Base-by-base conservation (phyloP, 345 rosid species). In the Rhizophora mangle region DNA sequence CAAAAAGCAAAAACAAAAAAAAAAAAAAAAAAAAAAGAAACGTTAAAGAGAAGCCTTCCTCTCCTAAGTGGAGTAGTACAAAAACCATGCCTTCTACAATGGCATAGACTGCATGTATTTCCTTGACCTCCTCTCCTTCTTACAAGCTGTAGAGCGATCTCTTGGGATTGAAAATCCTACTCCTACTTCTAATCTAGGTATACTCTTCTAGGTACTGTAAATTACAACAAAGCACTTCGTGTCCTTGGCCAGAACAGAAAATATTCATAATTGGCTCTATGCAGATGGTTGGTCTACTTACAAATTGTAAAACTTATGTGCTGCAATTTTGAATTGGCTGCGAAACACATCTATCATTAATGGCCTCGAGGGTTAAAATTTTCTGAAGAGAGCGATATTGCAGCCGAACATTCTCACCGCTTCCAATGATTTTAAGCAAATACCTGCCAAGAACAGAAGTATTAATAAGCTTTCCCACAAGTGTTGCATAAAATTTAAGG, bases 341-440 rank as follows among this genome's bases (percentile, higher is more conserved):
- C 51, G 86, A 70, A 54, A 76, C 74, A 63, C 84, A 84, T 76
- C 83, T 74, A 54, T 84, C 94, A 71, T 82, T 92, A 22, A 74
- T 72, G 43, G 79, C 63, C 60, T 75, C 81, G 18, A 79, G 55
- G 67, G 65, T 80, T 52, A 64, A 62, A 46, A 85, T 74, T 80
- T 94, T 91, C 72, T 85, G 72, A 36, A 94, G 97, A 68, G 98
- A 94, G 19, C 98, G 90, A 75, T 94, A 94, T 59, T 94, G 98
- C 62, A 94, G 84, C n/a, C 98, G 86, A 19, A 94, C 87, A 68
- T 84, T 87, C 78, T 94, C 98, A 56, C 96, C 96, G 13, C 86
- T 91, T 56, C 83, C 97, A 51, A 86, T 77, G 32, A 91, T 87
- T 79, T 94, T 84, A 60, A 94, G 85, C 78, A 86, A 81, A 59